These are phyloP conservation scores for Cyberlindnera lachancei DNA, from an alignment of 805 yeast species.

Conservation along the genomic window DNA sequence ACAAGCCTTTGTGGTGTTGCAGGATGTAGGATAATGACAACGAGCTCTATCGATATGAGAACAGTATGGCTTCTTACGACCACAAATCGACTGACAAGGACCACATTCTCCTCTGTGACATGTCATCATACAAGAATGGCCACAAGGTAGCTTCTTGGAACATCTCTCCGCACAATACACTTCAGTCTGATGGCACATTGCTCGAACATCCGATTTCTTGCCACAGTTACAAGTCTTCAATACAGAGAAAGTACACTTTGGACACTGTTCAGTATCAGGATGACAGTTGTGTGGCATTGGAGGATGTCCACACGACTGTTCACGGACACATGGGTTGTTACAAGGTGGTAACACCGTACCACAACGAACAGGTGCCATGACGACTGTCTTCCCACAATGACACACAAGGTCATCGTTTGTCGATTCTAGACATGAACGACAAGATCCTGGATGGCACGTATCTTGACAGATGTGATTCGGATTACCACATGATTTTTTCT, in stretches of 20 bases:
- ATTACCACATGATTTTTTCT: slow-evolving; percentile 53
- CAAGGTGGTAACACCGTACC: slow-evolving; percentile 66
- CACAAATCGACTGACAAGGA: slow-evolving; percentile 61
- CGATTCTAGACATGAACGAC: slow-evolving; percentile 75
- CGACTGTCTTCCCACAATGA: slow-evolving; percentile 71
- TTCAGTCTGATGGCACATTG: slow-evolving; percentile 58
- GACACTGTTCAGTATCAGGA: slow-evolving; percentile 55
- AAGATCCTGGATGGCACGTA: slow-evolving; percentile 73
- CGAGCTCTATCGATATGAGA: slow-evolving; percentile 56
- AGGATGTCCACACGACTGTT: slow-evolving; percentile 60
- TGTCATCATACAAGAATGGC: slow-evolving; percentile 42
- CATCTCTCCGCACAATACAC: slow-evolving; percentile 70
- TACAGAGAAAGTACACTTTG: slow-evolving; percentile 64
- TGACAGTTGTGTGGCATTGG: slow-evolving; percentile 73
- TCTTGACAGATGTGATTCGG: slow-evolving; percentile 53
- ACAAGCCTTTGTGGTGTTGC: slow-evolving; percentile 46
- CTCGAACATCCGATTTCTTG: slow-evolving; percentile 37
- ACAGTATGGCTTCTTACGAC: slow-evolving; percentile 43
- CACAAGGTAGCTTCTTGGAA: slow-evolving; percentile 39
- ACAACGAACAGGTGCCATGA: slow-evolving; percentile 80
- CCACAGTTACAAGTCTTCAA: slow-evolving; percentile 60
- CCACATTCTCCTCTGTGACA: slow-evolving; percentile 62
- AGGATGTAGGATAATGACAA: slow-evolving; percentile 56
- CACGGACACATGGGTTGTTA: slow-evolving; percentile 53
- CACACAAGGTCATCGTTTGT: slow-evolving; percentile 74